Percentiles rank a stretch among this genome's conserved stretches.
Conservation (phyloP, 495 filamentous ascomycete genomes). For the Trichocladium uniseriatum region DNA sequence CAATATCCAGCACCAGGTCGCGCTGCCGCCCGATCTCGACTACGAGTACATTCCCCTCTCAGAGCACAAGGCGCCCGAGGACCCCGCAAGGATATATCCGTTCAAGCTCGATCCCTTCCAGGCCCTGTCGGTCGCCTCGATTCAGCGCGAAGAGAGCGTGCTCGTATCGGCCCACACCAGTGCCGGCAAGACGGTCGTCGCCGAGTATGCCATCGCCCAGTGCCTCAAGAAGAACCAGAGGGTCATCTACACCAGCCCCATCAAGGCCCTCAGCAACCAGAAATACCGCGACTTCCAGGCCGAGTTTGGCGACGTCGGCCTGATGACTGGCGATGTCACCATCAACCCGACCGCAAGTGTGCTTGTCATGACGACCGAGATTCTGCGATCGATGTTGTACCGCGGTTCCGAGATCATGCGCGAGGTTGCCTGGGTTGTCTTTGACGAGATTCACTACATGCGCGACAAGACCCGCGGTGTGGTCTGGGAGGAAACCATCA, state of each 20-base stretch:
- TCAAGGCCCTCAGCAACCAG: conserved; percentile 97
- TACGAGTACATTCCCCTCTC: conserved; percentile 91
- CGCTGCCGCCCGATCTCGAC: conserved; percentile 69
- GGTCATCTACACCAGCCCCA: conserved; percentile 98
- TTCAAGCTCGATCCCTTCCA: conserved; percentile 98
- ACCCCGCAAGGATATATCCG: conserved; percentile 71
- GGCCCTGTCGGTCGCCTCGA: conserved; percentile 81
- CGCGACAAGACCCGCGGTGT: conserved; percentile 88
- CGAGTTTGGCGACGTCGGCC: conserved; percentile 91
- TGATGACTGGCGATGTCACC: conserved; percentile 98
- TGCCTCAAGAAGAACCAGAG: conserved; percentile 94
- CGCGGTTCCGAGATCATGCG: conserved; percentile 98
- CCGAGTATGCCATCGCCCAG: conserved; percentile 96
- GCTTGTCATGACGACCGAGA: conserved; percentile 98
- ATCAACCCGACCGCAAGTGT: conserved; percentile 98
- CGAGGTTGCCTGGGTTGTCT: conserved; percentile 94
- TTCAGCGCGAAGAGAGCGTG: conserved; percentile 90
- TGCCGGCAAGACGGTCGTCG: conserved; percentile 96
- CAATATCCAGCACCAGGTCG: conserved; percentile 97
- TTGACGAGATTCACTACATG: conserved; percentile 99
- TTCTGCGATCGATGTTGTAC: conserved; percentile 97
- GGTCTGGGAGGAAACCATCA: conserved; percentile 99
- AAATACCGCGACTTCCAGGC: conserved; percentile 94
- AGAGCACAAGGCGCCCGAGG: conserved; percentile 74
- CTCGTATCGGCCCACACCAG: conserved; percentile 94